These are phyloP conservation scores for Plasmodium ovale DNA, from an alignment of 169 alveolate species.

Conservation along the genomic window DNA sequence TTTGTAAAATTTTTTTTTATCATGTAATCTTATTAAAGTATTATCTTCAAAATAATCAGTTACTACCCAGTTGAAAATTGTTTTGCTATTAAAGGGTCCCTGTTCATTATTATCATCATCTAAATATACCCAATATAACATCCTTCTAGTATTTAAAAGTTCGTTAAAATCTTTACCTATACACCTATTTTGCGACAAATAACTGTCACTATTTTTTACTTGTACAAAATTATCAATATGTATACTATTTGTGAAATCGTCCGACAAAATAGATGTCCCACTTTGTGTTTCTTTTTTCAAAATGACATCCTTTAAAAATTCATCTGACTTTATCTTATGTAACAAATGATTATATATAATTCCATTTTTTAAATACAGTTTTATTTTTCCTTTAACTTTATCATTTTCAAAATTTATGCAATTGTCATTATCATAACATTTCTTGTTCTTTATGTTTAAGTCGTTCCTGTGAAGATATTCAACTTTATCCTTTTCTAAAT, in stretches of 20 bases:
- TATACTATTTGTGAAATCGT: neutral
- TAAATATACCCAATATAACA: constrained; percentile 80
- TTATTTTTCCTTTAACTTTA: constrained; percentile 69
- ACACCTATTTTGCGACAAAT: constrained; percentile 24
- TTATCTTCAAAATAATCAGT: constrained; percentile 78
- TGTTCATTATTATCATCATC: constrained; percentile 78
- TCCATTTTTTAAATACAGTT: constrained; percentile 65
- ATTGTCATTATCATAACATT: constrained; percentile 39
- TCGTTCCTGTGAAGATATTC: constrained; percentile 56
- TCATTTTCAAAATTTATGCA: constrained; percentile 59
- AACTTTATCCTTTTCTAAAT: constrained; percentile 39
- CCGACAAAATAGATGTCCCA: neutral
- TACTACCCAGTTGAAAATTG: constrained; percentile 79
- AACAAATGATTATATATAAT: constrained; percentile 41
- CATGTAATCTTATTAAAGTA: constrained; percentile 77
- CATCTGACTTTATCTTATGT: constrained; percentile 33
- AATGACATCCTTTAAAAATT: constrained; percentile 27
- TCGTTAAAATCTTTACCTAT: constrained; percentile 39
- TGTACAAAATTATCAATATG: neutral
- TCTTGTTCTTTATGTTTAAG: constrained; percentile 49
- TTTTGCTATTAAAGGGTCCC: constrained; percentile 81
- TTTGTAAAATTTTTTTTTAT: constrained; percentile 41
- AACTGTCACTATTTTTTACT: neutral
- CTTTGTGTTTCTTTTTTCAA: neutral
- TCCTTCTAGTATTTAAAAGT: constrained; percentile 23